A percentile compares a stretch with the other conserved stretches of the same genome.
Conservation (phyloP, 2,329 filamentous ascomycete species). For the Clonostachys chloroleuca region DNA sequence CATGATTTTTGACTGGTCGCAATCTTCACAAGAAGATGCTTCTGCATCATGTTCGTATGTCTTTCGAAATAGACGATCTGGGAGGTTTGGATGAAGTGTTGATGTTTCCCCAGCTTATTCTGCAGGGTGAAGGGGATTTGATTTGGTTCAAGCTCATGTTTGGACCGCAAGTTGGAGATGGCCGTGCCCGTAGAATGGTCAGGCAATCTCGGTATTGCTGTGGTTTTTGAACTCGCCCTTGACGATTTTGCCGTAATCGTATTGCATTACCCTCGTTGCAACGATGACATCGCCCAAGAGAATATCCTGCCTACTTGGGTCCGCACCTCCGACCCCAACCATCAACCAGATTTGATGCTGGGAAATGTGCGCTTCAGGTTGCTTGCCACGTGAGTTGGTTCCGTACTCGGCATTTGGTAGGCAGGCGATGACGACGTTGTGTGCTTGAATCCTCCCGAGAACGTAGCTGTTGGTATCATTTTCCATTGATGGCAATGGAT, state of each 20-base stretch:
- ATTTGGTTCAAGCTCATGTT: not conserved
- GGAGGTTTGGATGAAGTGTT: slow-evolving; percentile 5
- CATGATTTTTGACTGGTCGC: slow-evolving; percentile 1
- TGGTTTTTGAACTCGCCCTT: not conserved
- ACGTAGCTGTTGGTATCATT: slow-evolving; percentile 8
- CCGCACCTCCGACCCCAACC: slow-evolving; percentile 19
- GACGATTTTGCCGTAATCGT: slow-evolving; percentile 10
- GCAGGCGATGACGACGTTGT: slow-evolving; percentile 10
- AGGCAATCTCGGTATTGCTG: not conserved
- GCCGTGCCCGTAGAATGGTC: slow-evolving; percentile 3
- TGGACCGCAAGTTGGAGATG: not conserved
- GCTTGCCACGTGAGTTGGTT: slow-evolving; percentile 5
- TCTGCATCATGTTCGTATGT: not conserved
- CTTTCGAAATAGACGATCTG: not conserved
- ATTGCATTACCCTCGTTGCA: slow-evolving; percentile 11
- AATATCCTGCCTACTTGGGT: slow-evolving; percentile 9
- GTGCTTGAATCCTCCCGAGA: slow-evolving; percentile 5
- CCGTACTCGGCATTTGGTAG: slow-evolving; percentile 10
- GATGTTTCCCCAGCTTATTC: not conserved
- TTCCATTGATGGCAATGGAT: not conserved
- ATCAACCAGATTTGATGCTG: slow-evolving; percentile 7
- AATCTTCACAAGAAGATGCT: not conserved
- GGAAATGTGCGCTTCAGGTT: slow-evolving; percentile 7
- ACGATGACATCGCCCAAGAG: slow-evolving; percentile 14
- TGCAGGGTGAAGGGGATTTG: not conserved